Evolutionary conservation across 2,329 filamentous ascomycete species (phyloP), one percentile per base, ranked within the genome.

Genomic region (Nemania sp.): DNA sequence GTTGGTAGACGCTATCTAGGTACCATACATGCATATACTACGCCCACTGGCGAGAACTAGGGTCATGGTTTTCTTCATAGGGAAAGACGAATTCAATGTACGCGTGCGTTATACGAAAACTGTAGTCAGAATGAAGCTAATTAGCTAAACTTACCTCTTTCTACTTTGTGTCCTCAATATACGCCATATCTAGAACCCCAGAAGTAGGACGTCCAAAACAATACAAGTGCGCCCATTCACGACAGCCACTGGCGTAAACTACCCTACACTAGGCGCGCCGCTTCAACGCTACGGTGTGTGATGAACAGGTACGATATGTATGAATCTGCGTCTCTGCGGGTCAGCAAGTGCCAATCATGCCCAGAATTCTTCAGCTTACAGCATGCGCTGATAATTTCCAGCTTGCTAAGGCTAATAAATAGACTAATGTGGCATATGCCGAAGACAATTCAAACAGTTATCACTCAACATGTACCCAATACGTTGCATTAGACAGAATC

Each of bases 281-380:
- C 49, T 52, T 55, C 51, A 64, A 61, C 56, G 49, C 49, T 67
- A 51, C 22, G 18, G 15, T 35, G 35, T 56, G 58, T 64, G 65
- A 61, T 47, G 56, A 49, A 60, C 20, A 41, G 52, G 24, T 41
- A 43, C 35, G 24, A 27, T 26, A 51, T 45, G 49, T 59, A 63
- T 13, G 27, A 35, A 43, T 58, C 22, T 68, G 57, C 54, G 53
- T 53, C 52, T 45, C 27, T 51, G 52, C 24, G 60, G 56, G 51
- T 52, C 61, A 47, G 27, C 35, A 43, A 54, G 35, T 22, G 45
- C 47, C 43, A 49, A 55, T 64, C 55, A 60, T 20, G 38, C 27
- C 59, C 22, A 32, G 38, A 63, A 51, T 35, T 62, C 52, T 18
- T 63, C 27, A 56, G 11, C 43, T 53, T 45, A 45, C 41, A 45